Evolutionary conservation across 495 filamentous ascomycete genomes (phyloP).

Genomic region (Aspergillus funiculosus): DNA sequence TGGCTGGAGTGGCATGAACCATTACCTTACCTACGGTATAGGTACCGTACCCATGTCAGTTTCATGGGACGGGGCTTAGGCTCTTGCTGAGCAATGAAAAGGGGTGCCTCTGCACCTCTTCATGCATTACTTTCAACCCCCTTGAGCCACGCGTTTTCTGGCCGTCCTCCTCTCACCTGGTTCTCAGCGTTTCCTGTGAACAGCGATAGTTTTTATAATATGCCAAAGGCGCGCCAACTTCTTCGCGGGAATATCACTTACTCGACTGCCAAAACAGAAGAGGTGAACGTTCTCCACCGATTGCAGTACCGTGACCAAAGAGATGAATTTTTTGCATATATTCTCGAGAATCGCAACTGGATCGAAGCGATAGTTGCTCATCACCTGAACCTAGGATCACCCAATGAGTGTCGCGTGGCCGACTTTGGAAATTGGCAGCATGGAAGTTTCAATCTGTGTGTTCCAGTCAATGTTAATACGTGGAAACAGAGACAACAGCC

Average conservation of each 20-base stretch:
- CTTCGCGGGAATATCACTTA: neutral
- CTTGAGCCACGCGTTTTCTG: no score
- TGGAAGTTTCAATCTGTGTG: slow-evolving; percentile 39
- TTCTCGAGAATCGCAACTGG: neutral
- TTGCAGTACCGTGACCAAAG: neutral
- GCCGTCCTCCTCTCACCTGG: no score
- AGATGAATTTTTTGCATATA: neutral
- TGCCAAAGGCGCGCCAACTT: no score
- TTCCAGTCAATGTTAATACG: slow-evolving; percentile 24
- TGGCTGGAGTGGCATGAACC: no score
- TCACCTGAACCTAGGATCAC: neutral
- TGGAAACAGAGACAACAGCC: neutral
- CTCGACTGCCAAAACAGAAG: slow-evolving; percentile 14
- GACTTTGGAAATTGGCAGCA: slow-evolving; percentile 19
- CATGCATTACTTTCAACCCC: no score
- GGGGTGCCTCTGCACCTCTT: no score
- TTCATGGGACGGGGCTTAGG: no score
- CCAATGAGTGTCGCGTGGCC: slow-evolving; percentile 11
- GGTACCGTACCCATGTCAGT: no score
- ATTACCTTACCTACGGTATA: no score
- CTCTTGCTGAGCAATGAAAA: no score
- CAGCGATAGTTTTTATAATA: no score
- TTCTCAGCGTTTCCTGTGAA: no score
- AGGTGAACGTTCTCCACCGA: slow-evolving; percentile 42
- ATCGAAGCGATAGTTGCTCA: slow-evolving; percentile 2